These are phyloP conservation scores for Xylaria multiplex DNA, from an alignment of 2,329 filamentous ascomycete species.

Conservation along the genomic window DNA sequence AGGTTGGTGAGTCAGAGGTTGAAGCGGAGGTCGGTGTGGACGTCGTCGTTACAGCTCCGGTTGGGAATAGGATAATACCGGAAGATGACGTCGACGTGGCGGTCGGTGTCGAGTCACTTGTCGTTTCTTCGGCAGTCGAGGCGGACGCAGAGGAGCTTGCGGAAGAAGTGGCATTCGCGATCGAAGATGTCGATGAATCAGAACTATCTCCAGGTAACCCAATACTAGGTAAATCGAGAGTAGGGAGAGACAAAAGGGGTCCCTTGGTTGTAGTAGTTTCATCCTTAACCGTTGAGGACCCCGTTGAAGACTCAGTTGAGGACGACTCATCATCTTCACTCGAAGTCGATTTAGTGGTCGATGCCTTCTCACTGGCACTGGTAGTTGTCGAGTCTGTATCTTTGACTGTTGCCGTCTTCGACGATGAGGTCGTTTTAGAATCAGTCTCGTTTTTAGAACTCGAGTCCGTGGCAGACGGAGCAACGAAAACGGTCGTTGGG, in stretches of 20 bases:
- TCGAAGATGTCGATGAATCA: constrained; percentile 22
- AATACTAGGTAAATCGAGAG: constrained; percentile 32
- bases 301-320: constrained; percentile 28
- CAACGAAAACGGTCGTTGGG: constrained; percentile 29
- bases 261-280: constrained; percentile 30
- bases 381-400: constrained; percentile 18
- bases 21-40: constrained; percentile 29
- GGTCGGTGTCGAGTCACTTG: constrained; percentile 12
- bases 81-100: constrained; percentile 34
- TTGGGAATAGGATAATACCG: constrained; percentile 46
- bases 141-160: not conserved
- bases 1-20: constrained; percentile 16
- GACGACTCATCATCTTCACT: constrained; percentile 30
- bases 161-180: constrained; percentile 29
- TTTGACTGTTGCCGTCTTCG: constrained; percentile 3
- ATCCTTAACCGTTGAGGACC: constrained; percentile 26
- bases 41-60: constrained; percentile 42
- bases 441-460: constrained; percentile 8
- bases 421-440: constrained; percentile 12
- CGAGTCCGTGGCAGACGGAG: constrained; percentile 25
- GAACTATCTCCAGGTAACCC: not conserved
- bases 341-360: constrained; percentile 20
- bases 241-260: constrained; percentile 39
- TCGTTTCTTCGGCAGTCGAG: not conserved
- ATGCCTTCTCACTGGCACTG: not conserved